phyloP scores from a whole-genome alignment of 2,329 filamentous ascomycete species.

The Didymella glomerata region DNA sequence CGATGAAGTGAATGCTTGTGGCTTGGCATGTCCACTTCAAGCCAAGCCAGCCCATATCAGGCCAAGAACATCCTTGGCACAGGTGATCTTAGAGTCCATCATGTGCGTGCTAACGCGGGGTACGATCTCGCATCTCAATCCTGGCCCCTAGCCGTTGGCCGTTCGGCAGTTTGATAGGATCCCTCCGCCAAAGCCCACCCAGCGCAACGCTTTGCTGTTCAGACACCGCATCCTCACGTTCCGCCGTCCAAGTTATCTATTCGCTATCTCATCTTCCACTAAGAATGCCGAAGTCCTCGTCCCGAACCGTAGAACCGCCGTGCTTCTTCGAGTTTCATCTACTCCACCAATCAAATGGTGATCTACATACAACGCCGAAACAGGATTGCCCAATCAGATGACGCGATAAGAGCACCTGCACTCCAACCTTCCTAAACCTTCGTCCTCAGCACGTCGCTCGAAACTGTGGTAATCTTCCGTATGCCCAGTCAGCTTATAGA shows the following conservation, averaged over 20 bases:
- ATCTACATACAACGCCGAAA: slow-evolving; percentile 27
- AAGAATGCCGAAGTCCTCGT: slow-evolving; percentile 23
- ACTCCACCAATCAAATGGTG: slow-evolving; percentile 37
- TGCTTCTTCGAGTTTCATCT: slow-evolving; percentile 25
- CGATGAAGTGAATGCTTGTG: slow-evolving; percentile 10
- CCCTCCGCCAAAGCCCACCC: not conserved
- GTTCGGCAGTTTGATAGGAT: slow-evolving; percentile 13
- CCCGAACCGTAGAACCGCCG: slow-evolving; percentile 35
- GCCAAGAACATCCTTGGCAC: slow-evolving; percentile 12
- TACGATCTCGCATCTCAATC: slow-evolving; percentile 15
- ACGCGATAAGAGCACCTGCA: slow-evolving; percentile 42
- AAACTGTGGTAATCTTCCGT: slow-evolving; percentile 32
- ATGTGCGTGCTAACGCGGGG: slow-evolving; percentile 17
- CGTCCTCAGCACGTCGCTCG: slow-evolving; percentile 19
- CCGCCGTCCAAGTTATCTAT: slow-evolving; percentile 25
- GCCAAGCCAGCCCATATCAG: slow-evolving; percentile 11
- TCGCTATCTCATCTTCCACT: slow-evolving; percentile 29
- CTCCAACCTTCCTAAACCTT: slow-evolving; percentile 21
- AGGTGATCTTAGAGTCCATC: slow-evolving; percentile 3
- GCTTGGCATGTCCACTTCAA: slow-evolving; percentile 15
- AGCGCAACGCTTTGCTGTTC: slow-evolving; percentile 1
- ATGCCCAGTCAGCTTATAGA: slow-evolving; percentile 24
- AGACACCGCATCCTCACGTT: slow-evolving; percentile 32
- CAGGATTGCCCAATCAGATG: slow-evolving; percentile 37
- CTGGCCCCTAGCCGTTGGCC: slow-evolving; percentile 1